Evolutionary conservation across 805 yeast species (phyloP), one percentile per base, ranked within the genome.

Genomic region (Hanseniaspora pseudoguilliermondii): DNA sequence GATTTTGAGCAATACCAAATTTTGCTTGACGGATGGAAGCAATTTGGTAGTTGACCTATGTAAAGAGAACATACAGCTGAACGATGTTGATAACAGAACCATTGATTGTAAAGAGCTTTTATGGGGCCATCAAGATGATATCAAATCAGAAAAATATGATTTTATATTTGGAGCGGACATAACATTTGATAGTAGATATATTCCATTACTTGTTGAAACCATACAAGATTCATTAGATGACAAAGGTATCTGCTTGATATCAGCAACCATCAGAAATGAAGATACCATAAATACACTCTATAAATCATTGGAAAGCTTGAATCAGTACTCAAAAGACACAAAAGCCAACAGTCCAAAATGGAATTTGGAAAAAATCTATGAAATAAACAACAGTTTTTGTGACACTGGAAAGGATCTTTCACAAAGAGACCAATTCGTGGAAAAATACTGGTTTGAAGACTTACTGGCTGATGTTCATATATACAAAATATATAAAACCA

Each of bases 91-190:
- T 15, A 57, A 11, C 39, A 58, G 6, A 59, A 59, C 0, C 46
- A 63, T 20, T 23, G 62, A 2, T 52, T 57, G 4, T 29, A 66
- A 16, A 59, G 57, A 18, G 67, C 72, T 42, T 77, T 72, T 42
- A 83, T 89, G 95, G 77, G 74, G 77, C 1, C 69, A 69, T 40
- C 78, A 75, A 47, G 62, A 63, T 9, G 42, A 47, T 16, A 29
- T n/a, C 11, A 29, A 18, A 15, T 5, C 47, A 20, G 56, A 62
- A 11, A 66, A 73, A n/a, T 55, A 44, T 3, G 81, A 82, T 61
- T 66, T 82, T 1, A 69, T 88, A 0, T 63, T 87, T 3, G 96
- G 90, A 0, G 93, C 96, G 0, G 97, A 90, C 67, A 87, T 90
- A 15, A 87, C 96, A 0, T 90, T 86, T 67, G 97, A 90, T 63